Evolutionary conservation across 2,329 filamentous ascomycete species (phyloP).

Genomic region (Leptographium lundbergii): DNA sequence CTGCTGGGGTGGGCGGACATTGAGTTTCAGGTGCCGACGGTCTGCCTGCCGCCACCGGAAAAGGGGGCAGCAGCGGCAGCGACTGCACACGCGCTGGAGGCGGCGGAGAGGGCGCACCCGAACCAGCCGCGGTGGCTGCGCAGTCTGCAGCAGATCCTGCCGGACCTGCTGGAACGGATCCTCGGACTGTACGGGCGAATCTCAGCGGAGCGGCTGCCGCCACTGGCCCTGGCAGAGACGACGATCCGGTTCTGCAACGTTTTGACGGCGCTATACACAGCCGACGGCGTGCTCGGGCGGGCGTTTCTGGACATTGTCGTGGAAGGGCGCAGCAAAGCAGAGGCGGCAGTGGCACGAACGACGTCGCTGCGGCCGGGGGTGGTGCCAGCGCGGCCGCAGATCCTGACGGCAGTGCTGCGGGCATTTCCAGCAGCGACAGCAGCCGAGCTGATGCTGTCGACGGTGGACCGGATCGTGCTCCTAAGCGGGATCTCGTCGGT

Average conservation of each 20-base stretch:
- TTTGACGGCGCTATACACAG: conserved; percentile 52
- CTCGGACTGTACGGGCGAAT: conserved; percentile 60
- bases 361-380: conserved; percentile 44
- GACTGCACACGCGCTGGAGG: conserved; percentile 17
- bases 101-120: conserved; percentile 27
- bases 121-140: conserved; percentile 40
- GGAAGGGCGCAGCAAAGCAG: conserved; percentile 38
- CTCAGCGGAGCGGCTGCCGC: conserved; percentile 57
- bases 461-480: conserved; percentile 65
- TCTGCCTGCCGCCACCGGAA: conserved; percentile 40
- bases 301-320: conserved; percentile 53
- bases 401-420: conserved; percentile 52
- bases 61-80: conserved; percentile 21
- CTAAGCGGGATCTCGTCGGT: conserved; percentile 79
- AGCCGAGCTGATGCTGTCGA: conserved; percentile 53
- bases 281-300: conserved; percentile 48
- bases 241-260: conserved; percentile 62
- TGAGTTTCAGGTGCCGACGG: conserved; percentile 62
- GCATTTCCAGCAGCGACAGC: conserved; percentile 57
- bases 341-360: conserved; percentile 20
- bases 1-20: conserved; percentile 74
- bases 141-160: conserved; percentile 46
- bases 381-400: conserved; percentile 46
- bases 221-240: conserved; percentile 58
- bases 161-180: conserved; percentile 65